Conservation (phyloP, 306 rosid genomes). For the Pachyrhizus erosus region DNA sequence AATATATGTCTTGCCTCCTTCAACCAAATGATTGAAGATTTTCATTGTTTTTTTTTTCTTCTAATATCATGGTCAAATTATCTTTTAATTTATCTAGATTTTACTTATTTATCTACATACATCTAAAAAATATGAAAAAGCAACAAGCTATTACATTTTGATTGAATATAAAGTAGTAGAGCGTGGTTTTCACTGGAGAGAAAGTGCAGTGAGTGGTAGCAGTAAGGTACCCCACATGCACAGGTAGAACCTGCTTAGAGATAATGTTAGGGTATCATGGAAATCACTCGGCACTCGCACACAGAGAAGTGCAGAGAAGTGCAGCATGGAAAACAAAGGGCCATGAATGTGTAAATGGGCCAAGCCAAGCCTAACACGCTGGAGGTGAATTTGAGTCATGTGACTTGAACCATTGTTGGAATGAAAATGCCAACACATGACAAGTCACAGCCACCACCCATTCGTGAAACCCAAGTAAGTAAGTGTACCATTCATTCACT, state of each 20-base stretch:
- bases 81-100: no score
- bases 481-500: no score
- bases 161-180: neutral
- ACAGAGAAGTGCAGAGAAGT: no score
- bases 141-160: no score
- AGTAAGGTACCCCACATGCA: slow-evolving; percentile 27
- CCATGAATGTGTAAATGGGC: slow-evolving; percentile 10
- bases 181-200: slow-evolving; percentile 36
- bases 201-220: neutral
- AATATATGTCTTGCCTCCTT: no score
- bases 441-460: neutral
- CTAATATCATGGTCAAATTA: no score
- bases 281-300: no score
- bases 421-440: slow-evolving; percentile 25
- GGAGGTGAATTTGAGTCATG: slow-evolving; percentile 4
- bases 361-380: neutral
- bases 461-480: slow-evolving; percentile 2
- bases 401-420: slow-evolving; percentile 30
- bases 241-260: slow-evolving; percentile 23
- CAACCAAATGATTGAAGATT: no score
- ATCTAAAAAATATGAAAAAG: no score
- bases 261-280: slow-evolving; percentile 32
- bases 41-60: no score
- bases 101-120: no score
- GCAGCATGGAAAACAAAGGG: neutral